Conservation (phyloP, 148 eudicot genomes). For the Tetragonia tetragonoides region DNA sequence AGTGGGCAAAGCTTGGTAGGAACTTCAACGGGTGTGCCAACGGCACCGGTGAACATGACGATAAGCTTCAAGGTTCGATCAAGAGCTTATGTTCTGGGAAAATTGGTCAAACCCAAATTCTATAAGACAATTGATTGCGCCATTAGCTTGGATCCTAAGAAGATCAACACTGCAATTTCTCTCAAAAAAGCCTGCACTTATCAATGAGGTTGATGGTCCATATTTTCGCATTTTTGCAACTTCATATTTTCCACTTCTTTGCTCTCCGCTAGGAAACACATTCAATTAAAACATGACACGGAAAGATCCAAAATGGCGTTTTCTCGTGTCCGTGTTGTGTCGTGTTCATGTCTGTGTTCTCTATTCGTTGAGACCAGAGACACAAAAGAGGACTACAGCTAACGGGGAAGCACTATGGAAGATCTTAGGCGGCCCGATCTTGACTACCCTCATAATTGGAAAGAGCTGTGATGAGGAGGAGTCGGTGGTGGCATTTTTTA, state of each 20-base stretch:
- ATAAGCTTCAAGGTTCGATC: slow-evolving; percentile 57
- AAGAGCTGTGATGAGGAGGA: neutral
- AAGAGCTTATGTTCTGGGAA: slow-evolving; percentile 74
- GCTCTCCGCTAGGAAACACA: neutral
- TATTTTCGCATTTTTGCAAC: neutral
- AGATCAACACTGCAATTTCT: slow-evolving; percentile 44
- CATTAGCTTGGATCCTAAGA: slow-evolving; percentile 45
- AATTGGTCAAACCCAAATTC: slow-evolving; percentile 78
- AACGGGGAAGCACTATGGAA: neutral
- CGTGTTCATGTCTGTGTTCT: too few relatives aligned
- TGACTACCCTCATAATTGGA: neutral
- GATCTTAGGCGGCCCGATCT: neutral
- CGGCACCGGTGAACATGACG: slow-evolving; percentile 54
- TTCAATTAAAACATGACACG: too few relatives aligned
- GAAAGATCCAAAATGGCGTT: too few relatives aligned
- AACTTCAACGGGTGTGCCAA: slow-evolving; percentile 51
- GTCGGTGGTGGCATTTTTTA: slow-evolving; percentile 10
- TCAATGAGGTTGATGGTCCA: slow-evolving; percentile 20
- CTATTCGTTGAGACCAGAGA: too few relatives aligned
- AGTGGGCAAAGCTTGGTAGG: slow-evolving; percentile 62
- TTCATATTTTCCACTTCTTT: neutral
- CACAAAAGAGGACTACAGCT: too few relatives aligned
- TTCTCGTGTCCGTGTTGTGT: too few relatives aligned
- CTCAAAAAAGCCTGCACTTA: slow-evolving; percentile 64
- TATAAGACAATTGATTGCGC: slow-evolving; percentile 45